Evolutionary conservation across 2,329 filamentous ascomycete genomes (phyloP).

Genomic region (Verticillium longisporum): DNA sequence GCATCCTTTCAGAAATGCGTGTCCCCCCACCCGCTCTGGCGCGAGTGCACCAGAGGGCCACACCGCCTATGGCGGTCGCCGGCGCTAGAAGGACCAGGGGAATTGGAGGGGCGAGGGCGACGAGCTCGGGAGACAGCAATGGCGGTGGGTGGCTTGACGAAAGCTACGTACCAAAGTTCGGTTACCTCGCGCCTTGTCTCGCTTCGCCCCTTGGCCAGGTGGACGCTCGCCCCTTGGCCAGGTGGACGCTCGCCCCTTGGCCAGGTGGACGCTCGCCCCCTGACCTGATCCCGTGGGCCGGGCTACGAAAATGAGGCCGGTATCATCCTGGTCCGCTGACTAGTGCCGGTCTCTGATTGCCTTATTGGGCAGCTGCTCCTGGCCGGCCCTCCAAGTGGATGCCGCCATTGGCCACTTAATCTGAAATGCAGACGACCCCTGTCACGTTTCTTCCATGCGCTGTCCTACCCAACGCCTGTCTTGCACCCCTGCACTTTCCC

Average conservation of each 20-base stretch:
- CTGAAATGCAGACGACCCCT: conserved; percentile 39
- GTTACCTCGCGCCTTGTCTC: not conserved
- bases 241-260: conserved; percentile 1
- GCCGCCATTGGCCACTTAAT: conserved; percentile 46
- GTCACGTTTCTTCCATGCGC: conserved; percentile 39
- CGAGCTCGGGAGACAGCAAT: not conserved
- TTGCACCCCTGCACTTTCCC: conserved; percentile 31
- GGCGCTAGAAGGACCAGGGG: not conserved
- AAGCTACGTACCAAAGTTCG: not conserved
- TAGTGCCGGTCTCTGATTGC: conserved; percentile 40
- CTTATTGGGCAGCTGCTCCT: conserved; percentile 43
- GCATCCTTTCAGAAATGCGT: not conserved
- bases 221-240: too few species aligned
- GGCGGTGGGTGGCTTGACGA: conserved; percentile 1
- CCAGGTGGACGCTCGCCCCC: not conserved
- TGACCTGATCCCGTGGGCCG: not conserved
- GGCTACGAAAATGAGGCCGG: conserved; percentile 15
- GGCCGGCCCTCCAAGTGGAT: conserved; percentile 26
- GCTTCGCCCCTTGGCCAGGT: too few species aligned
- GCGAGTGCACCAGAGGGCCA: not conserved
- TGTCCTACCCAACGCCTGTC: not conserved
- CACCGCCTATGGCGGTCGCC: not conserved
- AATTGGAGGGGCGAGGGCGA: not conserved
- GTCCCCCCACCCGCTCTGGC: not conserved
- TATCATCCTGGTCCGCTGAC: conserved; percentile 30